Evolutionary conservation across 495 filamentous ascomycete genomes (phyloP).

Genomic region (Penicillium subrubescens): DNA sequence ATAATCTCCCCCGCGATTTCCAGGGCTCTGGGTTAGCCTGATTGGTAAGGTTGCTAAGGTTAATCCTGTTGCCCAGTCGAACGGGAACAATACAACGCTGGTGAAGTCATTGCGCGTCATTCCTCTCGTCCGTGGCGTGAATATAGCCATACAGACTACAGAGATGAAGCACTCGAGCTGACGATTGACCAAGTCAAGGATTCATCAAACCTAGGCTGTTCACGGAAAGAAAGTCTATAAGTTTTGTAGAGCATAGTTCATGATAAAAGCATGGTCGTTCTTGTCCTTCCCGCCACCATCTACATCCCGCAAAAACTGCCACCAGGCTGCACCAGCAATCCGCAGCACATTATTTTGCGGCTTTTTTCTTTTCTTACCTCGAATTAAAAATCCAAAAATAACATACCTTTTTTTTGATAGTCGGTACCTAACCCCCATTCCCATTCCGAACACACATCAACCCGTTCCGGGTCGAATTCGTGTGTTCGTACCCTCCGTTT

Average conservation of each 20-base stretch:
- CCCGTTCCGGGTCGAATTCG: conserved; percentile 41
- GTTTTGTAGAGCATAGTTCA: not conserved
- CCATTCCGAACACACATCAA: conserved; percentile 4
- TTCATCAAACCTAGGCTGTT: conserved; percentile 1
- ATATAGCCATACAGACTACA: not conserved
- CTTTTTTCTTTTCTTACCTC: not conserved
- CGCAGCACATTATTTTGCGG: not conserved
- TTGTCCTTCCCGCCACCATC: conserved; percentile 4
- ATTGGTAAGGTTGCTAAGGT: conserved; percentile 1
- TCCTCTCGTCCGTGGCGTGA: conserved; percentile 16
- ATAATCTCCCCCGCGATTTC: conserved; percentile 7
- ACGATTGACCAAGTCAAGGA: not conserved
- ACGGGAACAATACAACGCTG: not conserved
- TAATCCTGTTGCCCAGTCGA: not conserved
- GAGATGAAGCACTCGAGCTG: not conserved
- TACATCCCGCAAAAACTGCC: not conserved
- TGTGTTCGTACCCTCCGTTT: conserved; percentile 30
- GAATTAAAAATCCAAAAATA: not conserved
- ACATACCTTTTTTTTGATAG: not conserved
- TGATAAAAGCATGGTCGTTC: conserved; percentile 17
- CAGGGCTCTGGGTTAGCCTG: not conserved
- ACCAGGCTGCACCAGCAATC: not conserved
- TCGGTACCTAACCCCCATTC: not conserved
- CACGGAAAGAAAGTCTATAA: not conserved
- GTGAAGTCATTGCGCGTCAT: conserved; percentile 38